Evolutionary conservation across 805 yeast species (phyloP).

Genomic region (Kluyveromyces nonfermentans): DNA sequence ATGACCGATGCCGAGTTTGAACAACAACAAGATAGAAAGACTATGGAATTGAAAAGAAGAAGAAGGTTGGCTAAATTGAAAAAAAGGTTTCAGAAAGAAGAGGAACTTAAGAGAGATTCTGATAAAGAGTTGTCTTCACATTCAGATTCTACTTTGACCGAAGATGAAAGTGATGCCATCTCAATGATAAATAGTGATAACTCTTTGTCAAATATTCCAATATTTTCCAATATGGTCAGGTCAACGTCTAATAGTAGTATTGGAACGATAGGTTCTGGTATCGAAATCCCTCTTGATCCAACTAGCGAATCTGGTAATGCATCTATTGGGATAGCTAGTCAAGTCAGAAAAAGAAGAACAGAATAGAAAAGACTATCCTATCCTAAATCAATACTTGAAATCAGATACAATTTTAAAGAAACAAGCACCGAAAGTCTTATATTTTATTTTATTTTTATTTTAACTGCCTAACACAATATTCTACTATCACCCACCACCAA

Average conservation of each 20-base stretch:
- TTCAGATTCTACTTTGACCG: slow-evolving; percentile 2
- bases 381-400: background rate
- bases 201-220: slow-evolving; percentile 32
- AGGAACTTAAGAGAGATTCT: slow-evolving; percentile 1
- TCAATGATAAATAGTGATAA: slow-evolving; percentile 29
- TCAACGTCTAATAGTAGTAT: slow-evolving; percentile 23
- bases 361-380: background rate
- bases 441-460: too few species aligned
- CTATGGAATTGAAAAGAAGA: slow-evolving; percentile 31
- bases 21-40: slow-evolving; percentile 29
- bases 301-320: slow-evolving; percentile 8
- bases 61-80: slow-evolving; percentile 24
- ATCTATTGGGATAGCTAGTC: slow-evolving; percentile 13
- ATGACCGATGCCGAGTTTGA: slow-evolving; percentile 17
- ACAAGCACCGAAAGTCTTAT: too few species aligned
- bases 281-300: slow-evolving; percentile 10
- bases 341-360: slow-evolving; percentile 19
- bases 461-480: too few species aligned
- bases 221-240: slow-evolving; percentile 34
- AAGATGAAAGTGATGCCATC: slow-evolving; percentile 33
- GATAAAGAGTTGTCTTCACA: slow-evolving; percentile 1
- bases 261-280: slow-evolving; percentile 21
- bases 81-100: slow-evolving; percentile 11
- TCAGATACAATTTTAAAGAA: too few species aligned
- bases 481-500: too few species aligned